Evolutionary conservation across 331 rosid genomes (phyloP).

Genomic region (Arachis monticola): DNA sequence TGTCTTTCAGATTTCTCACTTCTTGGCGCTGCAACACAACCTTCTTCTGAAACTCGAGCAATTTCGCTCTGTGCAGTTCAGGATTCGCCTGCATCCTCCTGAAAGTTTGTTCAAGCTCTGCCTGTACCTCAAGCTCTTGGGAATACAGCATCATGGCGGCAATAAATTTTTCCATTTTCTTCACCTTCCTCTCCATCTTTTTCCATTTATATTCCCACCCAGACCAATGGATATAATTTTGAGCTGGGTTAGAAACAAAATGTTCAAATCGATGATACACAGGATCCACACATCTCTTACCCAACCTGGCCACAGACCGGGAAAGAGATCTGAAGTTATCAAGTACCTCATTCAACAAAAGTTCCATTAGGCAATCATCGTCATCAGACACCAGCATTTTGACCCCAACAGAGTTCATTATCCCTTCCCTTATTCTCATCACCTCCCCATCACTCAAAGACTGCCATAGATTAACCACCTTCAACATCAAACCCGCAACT

Average conservation of each 20-base stretch:
- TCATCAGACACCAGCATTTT: conserved; percentile 64
- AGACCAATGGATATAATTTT: conserved; percentile 58
- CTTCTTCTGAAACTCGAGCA: conserved; percentile 75
- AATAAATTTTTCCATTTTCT: conserved; percentile 79
- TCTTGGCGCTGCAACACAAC: conserved; percentile 69
- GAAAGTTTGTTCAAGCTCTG: conserved; percentile 77
- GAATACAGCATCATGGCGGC: conserved; percentile 57
- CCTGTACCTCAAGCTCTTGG: conserved; percentile 77
- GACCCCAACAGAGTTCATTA: conserved; percentile 65
- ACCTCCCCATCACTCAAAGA: conserved; percentile 67
- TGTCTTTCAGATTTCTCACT: conserved; percentile 69
- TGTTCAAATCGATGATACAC: conserved; percentile 64
- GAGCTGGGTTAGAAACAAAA: conserved; percentile 65
- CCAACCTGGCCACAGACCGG: conserved; percentile 66
- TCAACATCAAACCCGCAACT: conserved; percentile 78
- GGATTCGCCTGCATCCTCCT: conserved; percentile 71
- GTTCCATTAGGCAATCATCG: conserved; percentile 66
- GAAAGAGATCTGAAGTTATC: conserved; percentile 69
- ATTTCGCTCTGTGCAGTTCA: conserved; percentile 40
- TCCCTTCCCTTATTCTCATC: conserved; percentile 55
- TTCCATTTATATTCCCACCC: conserved; percentile 79
- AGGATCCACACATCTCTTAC: conserved; percentile 71
- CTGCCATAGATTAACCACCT: conserved; percentile 75
- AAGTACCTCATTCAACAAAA: conserved; percentile 72
- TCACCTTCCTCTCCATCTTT: conserved; percentile 87